phyloP scores from a whole-genome alignment of 352 stramenopile species.

The Thraustochytrium striatum region DNA sequence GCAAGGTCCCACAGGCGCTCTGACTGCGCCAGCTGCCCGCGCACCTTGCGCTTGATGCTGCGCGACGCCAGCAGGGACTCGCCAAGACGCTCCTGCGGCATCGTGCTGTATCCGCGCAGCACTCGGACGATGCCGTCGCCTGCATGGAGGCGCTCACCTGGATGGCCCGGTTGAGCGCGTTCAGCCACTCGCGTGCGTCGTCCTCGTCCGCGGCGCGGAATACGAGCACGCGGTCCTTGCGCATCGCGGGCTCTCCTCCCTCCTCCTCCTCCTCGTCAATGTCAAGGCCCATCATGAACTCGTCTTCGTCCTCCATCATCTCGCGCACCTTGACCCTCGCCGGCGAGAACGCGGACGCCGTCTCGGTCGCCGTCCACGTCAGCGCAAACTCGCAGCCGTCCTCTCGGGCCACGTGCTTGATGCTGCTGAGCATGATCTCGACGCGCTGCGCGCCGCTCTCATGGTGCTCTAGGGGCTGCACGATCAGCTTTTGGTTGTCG shows the following conservation, averaged over 20 bases:
- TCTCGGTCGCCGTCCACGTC: conserved; percentile 9
- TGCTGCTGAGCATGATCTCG: conserved; percentile 22
- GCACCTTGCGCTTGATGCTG: too few species aligned
- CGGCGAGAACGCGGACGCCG: background rate
- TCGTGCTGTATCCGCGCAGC: background rate
- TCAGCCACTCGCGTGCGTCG: conserved; percentile 29
- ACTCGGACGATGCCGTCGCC: background rate
- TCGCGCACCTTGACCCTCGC: background rate
- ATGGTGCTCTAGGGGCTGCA: conserved; percentile 32
- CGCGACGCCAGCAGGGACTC: too few species aligned
- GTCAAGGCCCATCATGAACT: conserved; percentile 10
- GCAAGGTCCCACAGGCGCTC: background rate
- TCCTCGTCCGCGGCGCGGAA: conserved; percentile 8
- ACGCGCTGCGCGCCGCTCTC: background rate
- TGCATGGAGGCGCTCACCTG: conserved; percentile 27
- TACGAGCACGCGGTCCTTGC: conserved; percentile 21
- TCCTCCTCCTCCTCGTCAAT: conserved; percentile 19
- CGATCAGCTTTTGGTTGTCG: conserved; percentile 47
- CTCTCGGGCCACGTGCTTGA: conserved; percentile 39
- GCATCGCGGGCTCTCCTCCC: background rate
- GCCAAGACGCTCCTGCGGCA: too few species aligned
- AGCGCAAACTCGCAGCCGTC: conserved; percentile 23
- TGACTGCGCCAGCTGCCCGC: background rate
- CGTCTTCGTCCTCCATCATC: background rate
- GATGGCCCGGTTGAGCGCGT: conserved; percentile 38